Conservation (phyloP, 176 grass and related monocot genomes). For the Zoysia pacifica region DNA sequence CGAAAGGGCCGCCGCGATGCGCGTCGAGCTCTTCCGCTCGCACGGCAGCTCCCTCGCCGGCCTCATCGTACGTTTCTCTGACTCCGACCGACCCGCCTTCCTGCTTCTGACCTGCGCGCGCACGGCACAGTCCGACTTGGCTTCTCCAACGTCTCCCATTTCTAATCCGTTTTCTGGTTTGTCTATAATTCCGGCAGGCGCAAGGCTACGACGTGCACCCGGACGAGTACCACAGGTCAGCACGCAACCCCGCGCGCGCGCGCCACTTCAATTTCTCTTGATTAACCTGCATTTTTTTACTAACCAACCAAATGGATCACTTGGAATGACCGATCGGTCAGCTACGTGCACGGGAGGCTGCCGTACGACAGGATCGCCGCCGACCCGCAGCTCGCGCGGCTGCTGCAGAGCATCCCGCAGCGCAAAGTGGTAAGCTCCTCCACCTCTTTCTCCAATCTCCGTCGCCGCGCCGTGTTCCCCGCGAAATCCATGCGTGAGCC, state of each 20-base stretch:
- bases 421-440: constrained; percentile 65
- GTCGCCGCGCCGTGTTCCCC: too few species aligned
- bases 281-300: too few species aligned
- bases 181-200: constrained; percentile 49
- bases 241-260: not conserved
- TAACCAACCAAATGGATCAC: too few species aligned
- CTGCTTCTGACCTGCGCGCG: not conserved
- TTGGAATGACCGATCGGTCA: not conserved
- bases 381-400: constrained; percentile 58
- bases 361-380: constrained; percentile 70
- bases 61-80: constrained; percentile 54
- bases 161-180: not conserved
- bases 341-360: constrained; percentile 85
- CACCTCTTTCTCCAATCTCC: too few species aligned
- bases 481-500: too few species aligned
- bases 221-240: constrained; percentile 97
- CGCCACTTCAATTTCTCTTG: too few species aligned
- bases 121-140: constrained; percentile 8
- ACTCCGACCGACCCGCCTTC: not conserved
- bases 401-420: constrained; percentile 73
- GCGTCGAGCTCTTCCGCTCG: constrained; percentile 80
- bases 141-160: not conserved
- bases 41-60: constrained; percentile 91
- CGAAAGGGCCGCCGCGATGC: constrained; percentile 56
- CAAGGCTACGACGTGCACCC: constrained; percentile 83